Percentiles rank a stretch among this genome's conserved stretches.
phyloP scores from a whole-genome alignment of 2,329 filamentous ascomycete species.

The Fusarium subtropicale region DNA sequence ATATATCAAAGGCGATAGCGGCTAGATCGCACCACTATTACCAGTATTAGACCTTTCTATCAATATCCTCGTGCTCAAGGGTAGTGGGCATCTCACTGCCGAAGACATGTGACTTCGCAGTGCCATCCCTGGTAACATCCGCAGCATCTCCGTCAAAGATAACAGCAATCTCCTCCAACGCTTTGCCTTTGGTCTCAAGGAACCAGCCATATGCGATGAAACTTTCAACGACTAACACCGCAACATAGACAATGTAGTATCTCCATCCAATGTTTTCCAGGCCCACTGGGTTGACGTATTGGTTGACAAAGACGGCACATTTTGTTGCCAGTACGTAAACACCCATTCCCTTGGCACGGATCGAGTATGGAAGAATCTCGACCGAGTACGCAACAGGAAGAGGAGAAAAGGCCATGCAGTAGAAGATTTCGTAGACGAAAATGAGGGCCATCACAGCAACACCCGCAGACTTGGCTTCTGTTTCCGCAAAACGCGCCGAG shows the following conservation, averaged over 20 bases:
- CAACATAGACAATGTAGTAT: constrained; percentile 69
- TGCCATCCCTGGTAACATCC: constrained; percentile 5
- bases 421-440: constrained; percentile 57
- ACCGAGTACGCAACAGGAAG: constrained; percentile 63
- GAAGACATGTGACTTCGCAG: background rate
- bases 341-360: constrained; percentile 63
- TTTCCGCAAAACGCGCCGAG: constrained; percentile 50
- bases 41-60: constrained; percentile 6
- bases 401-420: constrained; percentile 67
- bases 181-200: constrained; percentile 61
- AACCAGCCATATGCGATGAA: constrained; percentile 59
- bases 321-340: constrained; percentile 48
- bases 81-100: background rate
- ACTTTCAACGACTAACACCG: constrained; percentile 59
- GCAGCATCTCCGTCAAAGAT: constrained; percentile 55
- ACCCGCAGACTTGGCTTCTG: constrained; percentile 46
- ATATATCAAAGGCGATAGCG: accelerated
- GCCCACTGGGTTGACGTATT: constrained; percentile 63
- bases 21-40: background rate
- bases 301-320: constrained; percentile 48
- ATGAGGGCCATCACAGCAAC: constrained; percentile 52
- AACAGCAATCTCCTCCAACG: constrained; percentile 67
- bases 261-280: constrained; percentile 62
- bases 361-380: constrained; percentile 65
- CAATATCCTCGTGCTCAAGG: constrained; percentile 1